Conservation (phyloP, 495 filamentous ascomycete species). For the Aspergillus kassunensis region DNA sequence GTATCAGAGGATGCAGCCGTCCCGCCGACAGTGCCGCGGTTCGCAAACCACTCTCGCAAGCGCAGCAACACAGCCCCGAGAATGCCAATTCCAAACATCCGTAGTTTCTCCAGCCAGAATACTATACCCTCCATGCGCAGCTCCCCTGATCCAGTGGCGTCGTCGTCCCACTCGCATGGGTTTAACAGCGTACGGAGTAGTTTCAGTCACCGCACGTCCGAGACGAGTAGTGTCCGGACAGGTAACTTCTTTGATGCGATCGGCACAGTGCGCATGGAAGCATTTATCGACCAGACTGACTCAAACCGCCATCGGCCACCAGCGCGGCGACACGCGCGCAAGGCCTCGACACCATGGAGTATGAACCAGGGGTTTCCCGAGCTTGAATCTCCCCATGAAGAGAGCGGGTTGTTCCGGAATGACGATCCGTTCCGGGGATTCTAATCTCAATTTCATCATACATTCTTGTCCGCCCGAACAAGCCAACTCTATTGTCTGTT, state of each 20-base stretch:
- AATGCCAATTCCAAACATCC: constrained; percentile 56
- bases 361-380: constrained; percentile 28
- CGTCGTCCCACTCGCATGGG: constrained; percentile 15
- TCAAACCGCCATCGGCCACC: constrained; percentile 26
- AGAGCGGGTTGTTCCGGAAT: constrained; percentile 31
- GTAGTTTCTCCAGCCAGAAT: constrained; percentile 67
- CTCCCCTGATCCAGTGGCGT: constrained; percentile 53
- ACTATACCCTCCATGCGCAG: constrained; percentile 48
- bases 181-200: constrained; percentile 39
- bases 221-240: constrained; percentile 37
- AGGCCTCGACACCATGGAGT: constrained; percentile 38
- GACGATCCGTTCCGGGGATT: constrained; percentile 42
- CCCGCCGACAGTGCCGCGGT: constrained; percentile 75
- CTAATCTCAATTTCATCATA: constrained; percentile 11
- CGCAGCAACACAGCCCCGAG: constrained; percentile 79
- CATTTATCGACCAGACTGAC: constrained; percentile 57
- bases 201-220: constrained; percentile 41
- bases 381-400: constrained; percentile 30
- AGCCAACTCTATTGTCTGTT: not conserved
- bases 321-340: constrained; percentile 25
- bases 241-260: constrained; percentile 60
- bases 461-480: no score
- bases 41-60: constrained; percentile 71
- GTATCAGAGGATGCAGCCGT: constrained; percentile 55
- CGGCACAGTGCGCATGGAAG: constrained; percentile 95